A percentile compares a stretch with the other conserved stretches of the same genome.
Evolutionary conservation across 768 basidiomycete genomes (phyloP).

Genomic region (Suillus spraguei): DNA sequence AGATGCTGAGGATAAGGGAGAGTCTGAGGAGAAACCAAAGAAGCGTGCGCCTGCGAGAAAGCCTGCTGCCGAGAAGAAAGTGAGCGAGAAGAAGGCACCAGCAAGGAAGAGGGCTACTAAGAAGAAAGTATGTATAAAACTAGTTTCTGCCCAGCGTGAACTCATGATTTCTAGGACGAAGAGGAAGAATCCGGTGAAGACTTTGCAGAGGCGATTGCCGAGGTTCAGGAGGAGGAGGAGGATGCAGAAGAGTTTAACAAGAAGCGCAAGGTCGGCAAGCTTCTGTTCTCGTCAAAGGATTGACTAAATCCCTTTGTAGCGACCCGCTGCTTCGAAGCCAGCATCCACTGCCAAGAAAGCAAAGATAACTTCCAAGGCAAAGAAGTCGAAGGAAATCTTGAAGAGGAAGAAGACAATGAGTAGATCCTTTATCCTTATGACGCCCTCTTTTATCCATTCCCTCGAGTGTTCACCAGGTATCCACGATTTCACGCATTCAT

Average conservation of each 20-base stretch:
- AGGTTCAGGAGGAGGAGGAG: conserved; percentile 50
- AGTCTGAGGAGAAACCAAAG: conserved; percentile 52
- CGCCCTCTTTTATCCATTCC: background rate
- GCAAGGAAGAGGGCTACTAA: conserved; percentile 14
- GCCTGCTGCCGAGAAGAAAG: conserved; percentile 48
- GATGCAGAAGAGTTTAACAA: conserved; percentile 43
- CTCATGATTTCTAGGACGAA: conserved; percentile 23
- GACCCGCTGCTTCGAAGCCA: conserved; percentile 46
- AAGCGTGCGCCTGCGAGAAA: conserved; percentile 47
- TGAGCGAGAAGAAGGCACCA: conserved; percentile 45
- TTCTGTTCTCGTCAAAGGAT: conserved; percentile 5
- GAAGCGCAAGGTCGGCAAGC: conserved; percentile 67
- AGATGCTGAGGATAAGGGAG: conserved; percentile 34
- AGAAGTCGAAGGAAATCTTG: conserved; percentile 50
- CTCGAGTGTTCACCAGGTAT: background rate
- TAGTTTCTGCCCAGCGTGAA: background rate
- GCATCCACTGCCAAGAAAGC: conserved; percentile 44
- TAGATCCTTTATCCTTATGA: conserved; percentile 12
- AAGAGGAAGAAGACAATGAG: conserved; percentile 45
- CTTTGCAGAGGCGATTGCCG: conserved; percentile 46
- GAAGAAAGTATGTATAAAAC: conserved; percentile 10
- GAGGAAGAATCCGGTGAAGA: conserved; percentile 50
- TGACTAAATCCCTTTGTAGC: conserved; percentile 31
- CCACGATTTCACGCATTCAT: conserved; percentile 4
- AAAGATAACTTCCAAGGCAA: conserved; percentile 31